phyloP scores from a whole-genome alignment of 2,329 filamentous ascomycete genomes.

The Cordyceps cicadae region DNA sequence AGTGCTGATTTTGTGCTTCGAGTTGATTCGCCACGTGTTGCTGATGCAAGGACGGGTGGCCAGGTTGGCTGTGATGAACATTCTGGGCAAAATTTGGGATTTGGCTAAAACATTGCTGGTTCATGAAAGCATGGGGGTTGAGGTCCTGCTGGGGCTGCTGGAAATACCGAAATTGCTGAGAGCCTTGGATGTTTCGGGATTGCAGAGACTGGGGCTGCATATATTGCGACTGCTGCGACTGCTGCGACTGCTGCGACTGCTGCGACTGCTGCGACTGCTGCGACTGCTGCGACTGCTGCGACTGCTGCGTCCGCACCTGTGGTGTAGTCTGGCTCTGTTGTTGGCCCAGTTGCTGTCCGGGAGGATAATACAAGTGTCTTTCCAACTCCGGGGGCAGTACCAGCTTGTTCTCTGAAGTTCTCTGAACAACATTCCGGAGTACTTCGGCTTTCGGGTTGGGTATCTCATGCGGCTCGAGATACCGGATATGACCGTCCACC shows the following conservation, averaged over 20 bases:
- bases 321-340: neutral
- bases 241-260: neutral
- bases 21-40: neutral
- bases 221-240: neutral
- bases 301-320: neutral
- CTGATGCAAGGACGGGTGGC: neutral
- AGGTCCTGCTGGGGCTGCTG: neutral
- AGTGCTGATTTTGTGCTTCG: neutral
- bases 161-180: neutral
- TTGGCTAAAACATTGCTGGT: neutral
- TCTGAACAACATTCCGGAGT: neutral
- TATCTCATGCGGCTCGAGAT: conserved; percentile 1
- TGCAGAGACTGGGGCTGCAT: neutral
- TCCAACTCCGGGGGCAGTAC: conserved; percentile 1
- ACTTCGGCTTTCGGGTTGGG: neutral
- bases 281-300: neutral
- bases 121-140: neutral
- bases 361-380: conserved; percentile 1
- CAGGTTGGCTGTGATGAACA: neutral
- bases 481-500: neutral
- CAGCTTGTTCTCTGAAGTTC: neutral
- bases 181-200: neutral
- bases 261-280: neutral
- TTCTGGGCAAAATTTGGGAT: neutral
- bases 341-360: neutral